Conservation (phyloP, 768 basidiomycete species). For the Mycena maculata region DNA sequence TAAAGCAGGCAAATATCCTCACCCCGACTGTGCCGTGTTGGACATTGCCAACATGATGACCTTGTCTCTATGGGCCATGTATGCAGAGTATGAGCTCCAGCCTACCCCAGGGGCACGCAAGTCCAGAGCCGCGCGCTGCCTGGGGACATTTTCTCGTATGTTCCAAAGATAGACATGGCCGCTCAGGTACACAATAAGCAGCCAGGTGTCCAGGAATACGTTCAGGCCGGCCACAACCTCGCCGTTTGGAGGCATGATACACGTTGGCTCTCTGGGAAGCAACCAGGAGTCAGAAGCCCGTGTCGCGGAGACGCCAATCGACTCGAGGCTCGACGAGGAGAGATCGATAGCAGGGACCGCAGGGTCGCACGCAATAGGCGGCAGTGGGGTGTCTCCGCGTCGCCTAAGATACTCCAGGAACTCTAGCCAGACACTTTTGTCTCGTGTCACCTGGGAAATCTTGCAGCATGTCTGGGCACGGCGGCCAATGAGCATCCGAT, state of each 20-base stretch:
- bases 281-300: slow-evolving; percentile 22
- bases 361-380: not conserved
- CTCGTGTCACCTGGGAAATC: slow-evolving; percentile 10
- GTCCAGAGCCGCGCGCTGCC: slow-evolving; percentile 18
- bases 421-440: slow-evolving; percentile 26
- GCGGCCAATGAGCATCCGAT: not conserved
- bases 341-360: not conserved
- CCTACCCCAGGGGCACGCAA: slow-evolving; percentile 17
- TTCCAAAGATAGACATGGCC: slow-evolving; percentile 59
- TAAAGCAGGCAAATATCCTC: not conserved
- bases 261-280: slow-evolving; percentile 10
- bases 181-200: slow-evolving; percentile 57
- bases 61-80: not conserved
- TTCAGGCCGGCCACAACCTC: slow-evolving; percentile 42
- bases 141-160: slow-evolving; percentile 32
- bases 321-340: slow-evolving; percentile 17
- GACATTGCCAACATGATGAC: slow-evolving; percentile 23
- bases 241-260: not conserved
- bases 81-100: slow-evolving; percentile 24
- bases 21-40: not conserved
- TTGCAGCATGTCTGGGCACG: slow-evolving; percentile 19
- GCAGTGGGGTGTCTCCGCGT: slow-evolving; percentile 24
- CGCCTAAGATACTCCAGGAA: slow-evolving; percentile 11
- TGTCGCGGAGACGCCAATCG: slow-evolving; percentile 20
- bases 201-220: slow-evolving; percentile 59